Evolutionary conservation across 345 rosid species (phyloP).

Genomic region (Gossypium rotundifolium): DNA sequence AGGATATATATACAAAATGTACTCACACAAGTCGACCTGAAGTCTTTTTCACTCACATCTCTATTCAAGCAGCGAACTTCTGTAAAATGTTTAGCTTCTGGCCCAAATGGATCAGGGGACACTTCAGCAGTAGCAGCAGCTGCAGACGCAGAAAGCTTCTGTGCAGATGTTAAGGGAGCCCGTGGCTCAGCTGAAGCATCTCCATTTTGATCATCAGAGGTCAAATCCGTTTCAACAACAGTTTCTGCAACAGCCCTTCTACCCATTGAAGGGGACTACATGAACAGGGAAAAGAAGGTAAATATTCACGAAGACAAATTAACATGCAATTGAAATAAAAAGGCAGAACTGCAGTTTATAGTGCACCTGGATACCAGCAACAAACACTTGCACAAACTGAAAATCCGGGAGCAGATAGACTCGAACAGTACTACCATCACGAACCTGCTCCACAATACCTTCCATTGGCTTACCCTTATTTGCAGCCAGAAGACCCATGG

Average conservation of each 20-base stretch:
- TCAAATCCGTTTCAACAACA: conserved; percentile 35
- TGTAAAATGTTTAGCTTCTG: conserved; percentile 85
- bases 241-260: conserved; percentile 54
- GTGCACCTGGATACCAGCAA: conserved; percentile 92
- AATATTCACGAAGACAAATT: not conserved
- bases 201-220: conserved; percentile 61
- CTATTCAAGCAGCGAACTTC: conserved; percentile 80
- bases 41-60: conserved; percentile 51
- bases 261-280: conserved; percentile 84
- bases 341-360: not conserved
- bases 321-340: not conserved
- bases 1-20: conserved; percentile 12
- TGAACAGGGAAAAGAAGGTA: conserved; percentile 12
- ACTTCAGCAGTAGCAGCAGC: conserved; percentile 45
- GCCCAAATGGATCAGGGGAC: conserved; percentile 76
- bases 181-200: conserved; percentile 53
- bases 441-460: conserved; percentile 11
- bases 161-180: conserved; percentile 81
- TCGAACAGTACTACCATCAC: conserved; percentile 25
- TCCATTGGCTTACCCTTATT: conserved; percentile 8
- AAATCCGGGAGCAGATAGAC: conserved; percentile 94
- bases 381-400: conserved; percentile 91
- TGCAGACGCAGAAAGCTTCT: conserved; percentile 74
- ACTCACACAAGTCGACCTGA: conserved; percentile 6
- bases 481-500: conserved; percentile 46